These are phyloP conservation scores for Diaporthe aspalathi DNA, from an alignment of 2,329 filamentous ascomycete species.

Conservation along the genomic window DNA sequence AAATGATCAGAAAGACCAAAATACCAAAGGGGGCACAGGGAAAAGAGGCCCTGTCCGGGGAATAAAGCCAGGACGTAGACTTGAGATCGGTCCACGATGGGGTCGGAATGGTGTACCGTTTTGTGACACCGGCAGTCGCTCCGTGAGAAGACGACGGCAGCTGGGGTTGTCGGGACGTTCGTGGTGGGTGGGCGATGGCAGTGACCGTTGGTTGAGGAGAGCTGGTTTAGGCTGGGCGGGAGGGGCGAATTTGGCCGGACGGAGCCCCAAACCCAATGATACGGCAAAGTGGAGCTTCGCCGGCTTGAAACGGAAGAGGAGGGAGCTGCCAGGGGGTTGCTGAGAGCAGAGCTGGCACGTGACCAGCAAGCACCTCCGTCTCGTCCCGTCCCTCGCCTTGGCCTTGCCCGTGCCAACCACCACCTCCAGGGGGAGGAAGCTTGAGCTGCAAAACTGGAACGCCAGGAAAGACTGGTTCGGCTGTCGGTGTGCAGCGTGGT, in stretches of 20 bases:
- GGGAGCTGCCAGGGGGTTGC: neutral
- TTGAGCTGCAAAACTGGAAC: too few species aligned
- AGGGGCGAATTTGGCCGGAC: constrained; percentile 14
- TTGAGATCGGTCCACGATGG: constrained; percentile 32
- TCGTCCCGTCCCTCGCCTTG: neutral
- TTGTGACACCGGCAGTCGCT: constrained; percentile 37
- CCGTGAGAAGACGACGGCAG: constrained; percentile 31
- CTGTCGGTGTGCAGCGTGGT: neutral
- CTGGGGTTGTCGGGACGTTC: constrained; percentile 24
- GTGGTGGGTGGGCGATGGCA: constrained; percentile 19
- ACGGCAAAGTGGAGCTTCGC: constrained; percentile 27
- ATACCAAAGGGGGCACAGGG: constrained; percentile 28
- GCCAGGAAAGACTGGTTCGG: too few species aligned
- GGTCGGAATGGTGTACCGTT: constrained; percentile 37
- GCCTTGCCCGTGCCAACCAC: neutral
- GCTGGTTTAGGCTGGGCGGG: constrained; percentile 4
- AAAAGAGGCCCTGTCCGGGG: constrained; percentile 19
- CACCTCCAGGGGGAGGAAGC: neutral
- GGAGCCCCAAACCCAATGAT: constrained; percentile 12
- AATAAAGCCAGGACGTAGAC: constrained; percentile 10
- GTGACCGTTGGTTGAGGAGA: constrained; percentile 18
- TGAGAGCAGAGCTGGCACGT: constrained; percentile 13
- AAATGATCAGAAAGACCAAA: constrained; percentile 24
- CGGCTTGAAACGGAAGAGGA: constrained; percentile 30
- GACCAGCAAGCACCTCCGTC: neutral